Percentiles rank a stretch among this genome's conserved stretches.
These are phyloP conservation scores for Citrus inodora DNA, from an alignment of 345 rosid species.

Conservation along the genomic window DNA sequence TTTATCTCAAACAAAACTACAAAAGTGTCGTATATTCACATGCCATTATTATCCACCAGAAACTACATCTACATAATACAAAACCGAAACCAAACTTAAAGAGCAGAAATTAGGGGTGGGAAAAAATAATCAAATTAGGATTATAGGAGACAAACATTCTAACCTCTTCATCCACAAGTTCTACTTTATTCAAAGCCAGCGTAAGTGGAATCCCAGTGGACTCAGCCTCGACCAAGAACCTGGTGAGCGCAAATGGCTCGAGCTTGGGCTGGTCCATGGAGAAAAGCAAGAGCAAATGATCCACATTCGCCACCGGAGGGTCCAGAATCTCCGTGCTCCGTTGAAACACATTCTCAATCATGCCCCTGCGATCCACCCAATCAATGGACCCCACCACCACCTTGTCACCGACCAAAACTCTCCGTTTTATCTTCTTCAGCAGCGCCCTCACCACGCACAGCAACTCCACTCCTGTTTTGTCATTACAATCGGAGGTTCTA, in stretches of 20 bases:
- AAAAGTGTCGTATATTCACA: neutral
- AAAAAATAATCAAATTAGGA: neutral
- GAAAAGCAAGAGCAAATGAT: constrained; percentile 72
- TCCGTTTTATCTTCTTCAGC: constrained; percentile 87
- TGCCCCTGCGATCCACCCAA: constrained; percentile 82
- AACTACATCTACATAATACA: neutral
- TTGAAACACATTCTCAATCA: constrained; percentile 85
- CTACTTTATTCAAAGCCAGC: constrained; percentile 75
- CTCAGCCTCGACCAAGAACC: constrained; percentile 89
- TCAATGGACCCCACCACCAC: constrained; percentile 85
- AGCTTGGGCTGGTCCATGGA: constrained; percentile 74
- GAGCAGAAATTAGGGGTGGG: neutral
- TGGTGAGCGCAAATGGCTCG: constrained; percentile 74
- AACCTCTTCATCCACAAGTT: constrained; percentile 71
- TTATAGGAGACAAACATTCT: neutral
- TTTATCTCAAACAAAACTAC: neutral
- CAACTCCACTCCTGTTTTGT: constrained; percentile 53
- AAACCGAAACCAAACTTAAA: neutral
- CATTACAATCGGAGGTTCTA: constrained; percentile 6
- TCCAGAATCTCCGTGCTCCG: constrained; percentile 60
- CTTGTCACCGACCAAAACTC: constrained; percentile 84
- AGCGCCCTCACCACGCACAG: constrained; percentile 89
- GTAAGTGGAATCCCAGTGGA: constrained; percentile 75
- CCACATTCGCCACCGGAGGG: constrained; percentile 93
- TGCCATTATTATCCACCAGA: neutral